phyloP scores from a whole-genome alignment of 768 basidiomycete genomes.

The Neoboletus magnificus region DNA sequence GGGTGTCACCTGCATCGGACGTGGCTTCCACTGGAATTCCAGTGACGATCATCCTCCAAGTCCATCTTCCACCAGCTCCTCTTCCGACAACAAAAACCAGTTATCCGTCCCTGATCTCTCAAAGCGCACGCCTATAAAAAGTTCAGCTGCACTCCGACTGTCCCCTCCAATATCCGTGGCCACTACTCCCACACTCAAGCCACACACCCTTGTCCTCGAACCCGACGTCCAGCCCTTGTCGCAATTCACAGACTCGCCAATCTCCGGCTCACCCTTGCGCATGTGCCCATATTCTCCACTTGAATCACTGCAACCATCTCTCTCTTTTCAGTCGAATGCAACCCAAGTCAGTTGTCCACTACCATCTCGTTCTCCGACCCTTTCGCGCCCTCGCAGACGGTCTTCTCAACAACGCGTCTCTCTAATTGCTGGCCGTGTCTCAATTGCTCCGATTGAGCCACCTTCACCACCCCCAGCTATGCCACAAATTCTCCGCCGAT shows the following conservation, averaged over 20 bases:
- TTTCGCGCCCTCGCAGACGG: slow-evolving; percentile 65
- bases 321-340: slow-evolving; percentile 18
- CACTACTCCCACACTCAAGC: slow-evolving; percentile 26
- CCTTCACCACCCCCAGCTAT: slow-evolving; percentile 60
- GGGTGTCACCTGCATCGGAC: slow-evolving; percentile 82
- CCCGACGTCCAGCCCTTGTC: slow-evolving; percentile 28
- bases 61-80: background rate
- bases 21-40: slow-evolving; percentile 74
- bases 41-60: slow-evolving; percentile 32
- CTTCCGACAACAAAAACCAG: slow-evolving; percentile 9
- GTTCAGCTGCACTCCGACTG: slow-evolving; percentile 6
- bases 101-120: slow-evolving; percentile 15
- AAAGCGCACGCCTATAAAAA: slow-evolving; percentile 4
- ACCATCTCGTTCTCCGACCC: slow-evolving; percentile 49
- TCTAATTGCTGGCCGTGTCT: slow-evolving; percentile 76
- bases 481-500: slow-evolving; percentile 61
- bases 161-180: slow-evolving; percentile 14
- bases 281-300: slow-evolving; percentile 34
- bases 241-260: slow-evolving; percentile 30
- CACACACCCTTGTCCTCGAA: slow-evolving; percentile 20
- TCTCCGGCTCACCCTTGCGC: slow-evolving; percentile 30
- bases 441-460: slow-evolving; percentile 72
- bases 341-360: slow-evolving; percentile 27
- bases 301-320: slow-evolving; percentile 15
- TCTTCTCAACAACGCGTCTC: slow-evolving; percentile 86